Conservation (phyloP, 2,329 filamentous ascomycete species). For the Ophiostoma sp. region DNA sequence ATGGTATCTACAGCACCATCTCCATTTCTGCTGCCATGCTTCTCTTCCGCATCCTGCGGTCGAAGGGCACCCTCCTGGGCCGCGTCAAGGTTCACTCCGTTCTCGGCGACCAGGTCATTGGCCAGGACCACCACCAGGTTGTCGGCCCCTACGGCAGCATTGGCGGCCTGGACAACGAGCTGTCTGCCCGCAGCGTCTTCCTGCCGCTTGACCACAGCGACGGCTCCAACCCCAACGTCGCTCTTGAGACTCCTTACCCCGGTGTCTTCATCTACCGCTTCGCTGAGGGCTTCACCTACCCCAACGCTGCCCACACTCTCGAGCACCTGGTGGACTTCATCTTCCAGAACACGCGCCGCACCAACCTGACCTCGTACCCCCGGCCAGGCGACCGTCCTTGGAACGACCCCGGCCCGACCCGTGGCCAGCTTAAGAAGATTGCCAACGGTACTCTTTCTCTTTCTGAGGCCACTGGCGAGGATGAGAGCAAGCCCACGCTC, state of each 20-base stretch:
- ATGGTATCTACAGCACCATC: constrained; percentile 88
- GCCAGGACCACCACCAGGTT: constrained; percentile 54
- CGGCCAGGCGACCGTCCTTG: constrained; percentile 79
- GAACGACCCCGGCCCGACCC: constrained; percentile 84
- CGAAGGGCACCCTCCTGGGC: constrained; percentile 81
- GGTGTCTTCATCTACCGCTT: constrained; percentile 97
- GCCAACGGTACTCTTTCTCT: constrained; percentile 29
- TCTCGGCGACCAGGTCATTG: constrained; percentile 70
- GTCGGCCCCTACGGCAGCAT: constrained; percentile 57
- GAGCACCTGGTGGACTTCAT: constrained; percentile 73
- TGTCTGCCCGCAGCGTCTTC: constrained; percentile 73
- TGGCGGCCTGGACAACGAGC: constrained; percentile 45
- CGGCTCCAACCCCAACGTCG: constrained; percentile 82
- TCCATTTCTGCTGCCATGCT: constrained; percentile 73
- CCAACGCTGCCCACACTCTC: constrained; percentile 86
- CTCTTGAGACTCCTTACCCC: constrained; percentile 79
- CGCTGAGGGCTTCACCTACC: constrained; percentile 93
- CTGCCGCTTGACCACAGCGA: constrained; percentile 84
- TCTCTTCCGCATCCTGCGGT: constrained; percentile 79
- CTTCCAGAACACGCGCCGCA: constrained; percentile 71
- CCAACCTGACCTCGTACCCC: constrained; percentile 65
- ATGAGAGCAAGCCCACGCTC: constrained; percentile 37
- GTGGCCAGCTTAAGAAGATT: constrained; percentile 38
- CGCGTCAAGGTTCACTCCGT: constrained; percentile 82
- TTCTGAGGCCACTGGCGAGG: constrained; percentile 25